Base-by-base conservation (phyloP, 345 rosid genomes). In the Noccaea bulbosa region DNA sequence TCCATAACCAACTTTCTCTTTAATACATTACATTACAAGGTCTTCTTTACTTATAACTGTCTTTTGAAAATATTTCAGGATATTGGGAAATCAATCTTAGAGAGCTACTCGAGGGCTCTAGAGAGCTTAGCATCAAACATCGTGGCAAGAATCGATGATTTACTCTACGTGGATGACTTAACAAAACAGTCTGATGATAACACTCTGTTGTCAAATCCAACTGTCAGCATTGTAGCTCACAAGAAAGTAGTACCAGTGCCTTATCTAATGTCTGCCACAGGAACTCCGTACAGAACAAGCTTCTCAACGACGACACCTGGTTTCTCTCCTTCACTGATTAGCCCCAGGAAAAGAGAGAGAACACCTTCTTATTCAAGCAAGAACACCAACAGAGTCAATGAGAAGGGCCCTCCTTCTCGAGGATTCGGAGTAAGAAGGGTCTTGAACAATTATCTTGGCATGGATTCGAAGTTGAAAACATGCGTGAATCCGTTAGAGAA, bases 41-140 rank as follows among this genome's bases (percentile, higher is more conserved):
- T 49, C 60, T 40, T 3, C 30, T 27, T 27, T 65, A 49, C 45
- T 39, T 47, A 35, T 9, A 16, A 9, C 15, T 11, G 37, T 38
- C 34, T 9, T 48, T 27, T 6, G 6, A 41, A n/a, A 15, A 8
- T 27, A 27, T 69, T 67, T 52, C 81, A 94, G 99, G 99, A 94
- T 75, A 87, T 88, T 27, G 99, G 98, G 57, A 91, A 94, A 78
- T 91, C 99, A 44, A 88, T 94, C 62, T 69, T 94, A 8, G 99
- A 94, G 81, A 86, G 99, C 88, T 94, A 94, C 78, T 91, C 99
- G 1, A 88, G 99, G 62, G 93, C 91, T 14, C 41, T 94, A 39
- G 99, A 94, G 85, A 86, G 98, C 73, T 70, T 91, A 71, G 96
- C 98, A 41, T 94, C 83, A 70, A 94, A 86, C 77, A 88, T 92